phyloP scores from a whole-genome alignment of 2,329 filamentous ascomycete genomes.

The Reticulascus tulasneorum region DNA sequence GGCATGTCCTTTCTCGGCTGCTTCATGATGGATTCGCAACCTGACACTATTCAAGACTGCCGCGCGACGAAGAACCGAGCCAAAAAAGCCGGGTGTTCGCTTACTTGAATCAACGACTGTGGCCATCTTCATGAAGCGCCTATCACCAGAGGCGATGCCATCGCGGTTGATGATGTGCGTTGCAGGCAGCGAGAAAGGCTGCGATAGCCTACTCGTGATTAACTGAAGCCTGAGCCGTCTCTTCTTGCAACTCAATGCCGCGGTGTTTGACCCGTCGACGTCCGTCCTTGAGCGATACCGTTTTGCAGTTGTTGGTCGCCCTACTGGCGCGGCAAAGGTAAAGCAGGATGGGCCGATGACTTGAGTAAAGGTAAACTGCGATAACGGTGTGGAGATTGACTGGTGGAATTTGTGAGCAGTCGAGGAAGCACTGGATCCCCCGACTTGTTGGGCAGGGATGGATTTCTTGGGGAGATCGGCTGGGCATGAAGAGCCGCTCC shows the following conservation, averaged over 20 bases:
- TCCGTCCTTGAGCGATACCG: slow-evolving; percentile 45
- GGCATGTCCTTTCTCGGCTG: slow-evolving; percentile 24
- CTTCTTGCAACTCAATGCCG: slow-evolving; percentile 57
- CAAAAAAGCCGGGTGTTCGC: slow-evolving; percentile 40
- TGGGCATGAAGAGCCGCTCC: no score
- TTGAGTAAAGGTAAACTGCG: background rate
- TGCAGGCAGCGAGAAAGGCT: slow-evolving; percentile 64
- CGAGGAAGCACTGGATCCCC: background rate
- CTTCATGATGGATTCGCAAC: slow-evolving; percentile 37
- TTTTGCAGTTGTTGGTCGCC: slow-evolving; percentile 3
- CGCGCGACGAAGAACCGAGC: slow-evolving; percentile 55
- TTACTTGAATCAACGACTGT: slow-evolving; percentile 28
- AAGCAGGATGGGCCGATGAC: slow-evolving; percentile 1
- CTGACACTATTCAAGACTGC: slow-evolving; percentile 62
- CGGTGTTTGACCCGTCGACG: slow-evolving; percentile 54
- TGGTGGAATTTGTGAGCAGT: background rate
- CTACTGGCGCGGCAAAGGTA: slow-evolving; percentile 1
- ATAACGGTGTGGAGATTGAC: background rate
- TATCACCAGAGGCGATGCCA: slow-evolving; percentile 38
- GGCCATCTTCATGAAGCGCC: slow-evolving; percentile 45
- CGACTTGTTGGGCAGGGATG: background rate
- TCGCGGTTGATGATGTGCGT: slow-evolving; percentile 66
- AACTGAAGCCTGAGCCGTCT: slow-evolving; percentile 59
- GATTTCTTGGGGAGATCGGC: no score
- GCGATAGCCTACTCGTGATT: slow-evolving; percentile 67